phyloP scores from a whole-genome alignment of 2,329 filamentous ascomycete species.

The Apiospora sp. region DNA sequence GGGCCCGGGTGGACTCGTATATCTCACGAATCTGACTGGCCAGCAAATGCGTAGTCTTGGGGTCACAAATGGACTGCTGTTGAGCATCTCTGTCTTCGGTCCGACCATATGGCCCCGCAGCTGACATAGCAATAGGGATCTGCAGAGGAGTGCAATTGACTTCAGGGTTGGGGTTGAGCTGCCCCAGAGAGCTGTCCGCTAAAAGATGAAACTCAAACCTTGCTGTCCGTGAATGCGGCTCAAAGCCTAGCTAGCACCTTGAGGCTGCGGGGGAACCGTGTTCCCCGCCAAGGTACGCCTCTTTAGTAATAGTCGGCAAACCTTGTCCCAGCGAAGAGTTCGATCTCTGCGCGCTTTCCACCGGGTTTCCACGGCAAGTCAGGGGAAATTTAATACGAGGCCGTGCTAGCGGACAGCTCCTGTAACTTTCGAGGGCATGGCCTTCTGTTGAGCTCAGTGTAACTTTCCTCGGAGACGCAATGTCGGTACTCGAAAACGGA shows the following conservation, averaged over 20 bases:
- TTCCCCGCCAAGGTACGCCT: slow-evolving; percentile 10
- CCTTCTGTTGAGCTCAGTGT: neutral
- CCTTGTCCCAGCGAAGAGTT: neutral
- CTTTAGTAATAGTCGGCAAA: slow-evolving; percentile 1
- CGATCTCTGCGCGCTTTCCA: slow-evolving; percentile 9
- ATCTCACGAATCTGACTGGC: neutral
- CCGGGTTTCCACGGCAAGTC: slow-evolving; percentile 1
- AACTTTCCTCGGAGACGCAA: neutral
- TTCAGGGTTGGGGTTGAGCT: neutral
- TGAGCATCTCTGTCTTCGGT: neutral
- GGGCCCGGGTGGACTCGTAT: neutral
- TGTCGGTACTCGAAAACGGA: neutral
- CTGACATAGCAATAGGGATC: neutral
- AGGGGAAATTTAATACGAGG: neutral
- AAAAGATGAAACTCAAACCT: slow-evolving; percentile 1
- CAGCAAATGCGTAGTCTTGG: neutral
- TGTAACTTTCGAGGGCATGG: neutral
- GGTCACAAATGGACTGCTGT: neutral
- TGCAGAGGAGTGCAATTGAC: slow-evolving; percentile 2
- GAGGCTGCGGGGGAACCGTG: neutral
- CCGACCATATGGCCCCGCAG: neutral
- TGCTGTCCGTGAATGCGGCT: slow-evolving; percentile 5
- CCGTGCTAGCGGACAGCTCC: neutral
- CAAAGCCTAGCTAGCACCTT: slow-evolving; percentile 7
- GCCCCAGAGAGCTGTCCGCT: neutral